Conservation (phyloP, 2,329 filamentous ascomycete species). For the Fusarium oligoseptatum region DNA sequence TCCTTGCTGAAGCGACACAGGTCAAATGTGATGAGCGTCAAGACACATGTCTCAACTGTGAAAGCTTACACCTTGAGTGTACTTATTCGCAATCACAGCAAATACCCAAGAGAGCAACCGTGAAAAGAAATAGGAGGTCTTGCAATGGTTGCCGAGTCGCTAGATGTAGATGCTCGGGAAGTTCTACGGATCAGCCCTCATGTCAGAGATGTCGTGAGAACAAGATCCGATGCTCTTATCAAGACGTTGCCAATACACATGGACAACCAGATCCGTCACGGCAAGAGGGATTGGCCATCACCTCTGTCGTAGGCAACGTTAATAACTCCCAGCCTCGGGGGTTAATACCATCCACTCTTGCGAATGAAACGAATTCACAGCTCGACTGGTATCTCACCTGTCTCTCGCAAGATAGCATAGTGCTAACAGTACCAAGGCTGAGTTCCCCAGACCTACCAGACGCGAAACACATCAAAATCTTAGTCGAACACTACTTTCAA, state of each 20-base stretch:
- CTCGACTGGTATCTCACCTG: background rate
- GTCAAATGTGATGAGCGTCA: slow-evolving; percentile 39
- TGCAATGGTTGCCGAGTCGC: slow-evolving; percentile 8
- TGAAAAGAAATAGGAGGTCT: slow-evolving; percentile 6
- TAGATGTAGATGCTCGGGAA: slow-evolving; percentile 9
- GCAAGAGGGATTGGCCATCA: background rate
- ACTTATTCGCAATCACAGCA: background rate
- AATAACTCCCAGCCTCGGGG: no score
- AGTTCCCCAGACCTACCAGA: slow-evolving; percentile 13
- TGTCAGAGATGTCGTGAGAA: slow-evolving; percentile 14
- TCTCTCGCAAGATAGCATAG: no score
- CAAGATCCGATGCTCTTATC: slow-evolving; percentile 7
- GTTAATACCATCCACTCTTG: background rate
- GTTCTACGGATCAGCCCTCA: background rate
- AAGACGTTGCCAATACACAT: background rate
- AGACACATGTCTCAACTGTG: slow-evolving; percentile 28
- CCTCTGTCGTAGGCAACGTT: no score
- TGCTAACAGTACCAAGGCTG: slow-evolving; percentile 22
- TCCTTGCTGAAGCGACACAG: background rate
- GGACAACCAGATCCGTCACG: background rate
- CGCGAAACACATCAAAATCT: slow-evolving; percentile 18
- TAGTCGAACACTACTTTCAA: slow-evolving; percentile 40
- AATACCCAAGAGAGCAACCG: background rate
- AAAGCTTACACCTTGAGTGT: slow-evolving; percentile 22
- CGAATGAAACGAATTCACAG: background rate